Base-by-base conservation (phyloP, 805 yeast species). In the Zygotorulaspora sp. region DNA sequence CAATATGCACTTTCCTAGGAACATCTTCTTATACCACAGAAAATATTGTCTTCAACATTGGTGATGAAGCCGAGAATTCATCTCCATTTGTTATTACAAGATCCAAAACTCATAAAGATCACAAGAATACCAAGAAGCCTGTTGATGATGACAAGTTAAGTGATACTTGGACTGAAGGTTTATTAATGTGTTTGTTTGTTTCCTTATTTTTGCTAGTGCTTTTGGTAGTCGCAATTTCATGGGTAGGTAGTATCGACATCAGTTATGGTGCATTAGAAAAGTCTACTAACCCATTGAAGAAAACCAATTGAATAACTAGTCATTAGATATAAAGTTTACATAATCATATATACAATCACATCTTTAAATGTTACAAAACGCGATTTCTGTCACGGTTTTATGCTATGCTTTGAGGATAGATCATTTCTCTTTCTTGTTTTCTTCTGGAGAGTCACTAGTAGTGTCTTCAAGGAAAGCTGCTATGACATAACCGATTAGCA, bases 211-310 rank as follows among this genome's bases (percentile, higher is more conserved):
- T 88, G 47, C 40, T 85, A 14, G 63, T 62, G 23, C 68, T 86
- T 27, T 65, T 86, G 38, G 55, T 68, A 34, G 65, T 72, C 35
- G 90, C 94, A 11, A 69, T 87, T 44, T 55, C 74, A 35, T 86
- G 95, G 92, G 65, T 86, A 32, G 57, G 76, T 16, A 68, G 80
- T 14, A 62, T 88, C 48, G 80, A 83, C 55, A 83, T 88, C 50
- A 75, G 90, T 53, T 87, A 88, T 68, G 77, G 77, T 48, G 80
- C 95, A 10, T 80, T 88, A 53, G 95, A 86, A 43, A 84, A 79
- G 41, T 47, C 61, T 21, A 47, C 59, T 4, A 57, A 57, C 32
- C 62, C 62, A 46, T 43, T 54, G 36, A 62, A 62, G 50, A 62
- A 57, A 42, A 56, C 44, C 28, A 53, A 55, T 36, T 50, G 28